Evolutionary conservation across 441 rosid species (phyloP), one percentile per base, ranked within the genome.

Genomic region (Isatis lusitanica): DNA sequence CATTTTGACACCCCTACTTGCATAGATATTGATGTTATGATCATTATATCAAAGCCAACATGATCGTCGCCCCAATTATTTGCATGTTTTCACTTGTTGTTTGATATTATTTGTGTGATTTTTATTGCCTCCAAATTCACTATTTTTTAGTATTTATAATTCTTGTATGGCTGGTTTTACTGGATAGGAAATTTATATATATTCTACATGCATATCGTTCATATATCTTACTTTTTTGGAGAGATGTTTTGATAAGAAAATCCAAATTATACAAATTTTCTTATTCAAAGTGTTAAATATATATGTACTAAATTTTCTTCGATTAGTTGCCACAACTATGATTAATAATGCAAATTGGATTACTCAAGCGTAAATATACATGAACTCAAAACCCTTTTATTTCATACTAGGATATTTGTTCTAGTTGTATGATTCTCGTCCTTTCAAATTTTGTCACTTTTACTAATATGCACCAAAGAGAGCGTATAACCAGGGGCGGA

Each of bases 121-220:
- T 66, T 24, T 38, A n/a, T 26, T 53, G 8, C 26, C 50, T 40
- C 3, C 33, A 40, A 30, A 4, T 6, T 28, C 24, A 40, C 17
- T 59, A 26, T 47, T 38, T 28, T 8, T 58, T 46, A 9, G 66
- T 47, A 70, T 70, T 59, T 35, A 70, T 70, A 70, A 26, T 2
- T 16, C 17, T 47, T 59, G 16, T 44, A 59, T 47, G 26, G 66
- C n/a, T 30, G 2, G 6, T 11, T 42, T 68, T 30, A 40, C 16
- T 8, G 4, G 55, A 33, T 18, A 28, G 11, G 15, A 13, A 43
- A 63, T 63, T 3, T 36, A 15, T 7, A 40, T 9, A 36, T 4
- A 30, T 62, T 8, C 4, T 40, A 39, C 18, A 39, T 63, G 26
- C 9, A 63, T 63, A 4, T 21, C 46, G 1, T 12, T 42, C n/a